Percentiles rank a stretch among this genome's conserved stretches.
These are phyloP conservation scores for Tetradesmus lagerheimii DNA, from an alignment of 139 green algal genomes.

Conservation along the genomic window DNA sequence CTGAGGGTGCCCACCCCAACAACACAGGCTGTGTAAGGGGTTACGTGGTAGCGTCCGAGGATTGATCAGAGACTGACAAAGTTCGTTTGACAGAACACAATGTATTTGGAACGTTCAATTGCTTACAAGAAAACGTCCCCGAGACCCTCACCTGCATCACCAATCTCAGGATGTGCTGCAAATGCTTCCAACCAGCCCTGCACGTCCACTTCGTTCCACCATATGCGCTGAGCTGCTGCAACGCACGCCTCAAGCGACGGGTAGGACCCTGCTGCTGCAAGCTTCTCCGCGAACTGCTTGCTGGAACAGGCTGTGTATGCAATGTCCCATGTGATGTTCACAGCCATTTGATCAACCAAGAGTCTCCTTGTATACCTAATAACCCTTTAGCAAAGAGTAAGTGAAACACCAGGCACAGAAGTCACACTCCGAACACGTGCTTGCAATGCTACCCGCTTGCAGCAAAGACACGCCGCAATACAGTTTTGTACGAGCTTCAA, in stretches of 20 bases:
- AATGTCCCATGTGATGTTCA: conserved; percentile 35
- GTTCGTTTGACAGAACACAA: neutral
- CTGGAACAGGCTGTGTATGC: conserved; percentile 58
- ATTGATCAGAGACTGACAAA: neutral
- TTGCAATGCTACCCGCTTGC: neutral
- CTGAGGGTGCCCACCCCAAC: too few species aligned
- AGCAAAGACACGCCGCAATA: too few species aligned
- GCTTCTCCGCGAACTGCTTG: conserved; percentile 59
- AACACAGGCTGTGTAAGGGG: neutral
- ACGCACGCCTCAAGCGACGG: conserved; percentile 53
- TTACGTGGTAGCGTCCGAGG: neutral
- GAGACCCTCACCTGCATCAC: conserved; percentile 68
- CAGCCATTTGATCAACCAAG: neutral
- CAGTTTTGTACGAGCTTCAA: too few species aligned
- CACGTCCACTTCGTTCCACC: conserved; percentile 77
- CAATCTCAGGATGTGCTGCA: conserved; percentile 89
- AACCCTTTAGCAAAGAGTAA: neutral
- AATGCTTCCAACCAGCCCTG: conserved; percentile 92
- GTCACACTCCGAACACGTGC: neutral
- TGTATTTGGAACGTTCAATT: neutral
- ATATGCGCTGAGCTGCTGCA: conserved; percentile 61
- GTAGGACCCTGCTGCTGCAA: conserved; percentile 59
- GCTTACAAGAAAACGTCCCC: neutral
- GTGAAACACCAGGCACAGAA: neutral
- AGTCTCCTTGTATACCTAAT: too few species aligned